A percentile compares a stretch with the other conserved stretches of the same genome.
These are phyloP conservation scores for Podaxis carcinomalis DNA, from an alignment of 768 basidiomycete species.

Conservation along the genomic window DNA sequence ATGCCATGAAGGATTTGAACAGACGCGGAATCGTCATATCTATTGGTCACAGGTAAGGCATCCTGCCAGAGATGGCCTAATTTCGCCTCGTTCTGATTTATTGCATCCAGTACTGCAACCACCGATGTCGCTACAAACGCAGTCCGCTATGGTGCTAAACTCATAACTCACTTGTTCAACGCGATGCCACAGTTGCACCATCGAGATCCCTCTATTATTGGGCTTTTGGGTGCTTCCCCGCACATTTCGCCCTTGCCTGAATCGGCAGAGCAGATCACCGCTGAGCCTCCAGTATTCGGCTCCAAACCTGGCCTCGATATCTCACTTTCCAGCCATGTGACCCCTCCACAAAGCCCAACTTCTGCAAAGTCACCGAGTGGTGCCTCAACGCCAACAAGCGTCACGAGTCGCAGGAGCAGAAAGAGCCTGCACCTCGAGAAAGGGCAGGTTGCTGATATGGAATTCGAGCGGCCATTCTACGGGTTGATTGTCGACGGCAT, in stretches of 20 bases:
- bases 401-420: conserved; percentile 19
- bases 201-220: conserved; percentile 88
- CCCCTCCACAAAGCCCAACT: background rate
- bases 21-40: conserved; percentile 72
- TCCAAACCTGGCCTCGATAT: background rate
- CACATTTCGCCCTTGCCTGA: conserved; percentile 36
- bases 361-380: conserved; percentile 15
- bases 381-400: conserved; percentile 16
- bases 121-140: conserved; percentile 71
- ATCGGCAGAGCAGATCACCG: background rate
- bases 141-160: conserved; percentile 67
- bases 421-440: conserved; percentile 41
- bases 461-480: conserved; percentile 71
- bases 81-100: conserved; percentile 5
- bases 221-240: conserved; percentile 76
- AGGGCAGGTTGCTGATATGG: conserved; percentile 48
- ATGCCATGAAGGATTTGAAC: conserved; percentile 53
- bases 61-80: background rate
- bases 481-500: conserved; percentile 90
- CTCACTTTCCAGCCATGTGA: background rate
- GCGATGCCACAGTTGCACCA: conserved; percentile 91
- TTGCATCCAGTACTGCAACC: conserved; percentile 55
- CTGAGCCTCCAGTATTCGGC: background rate
- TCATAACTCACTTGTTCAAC: conserved; percentile 92
- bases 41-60: conserved; percentile 80